Evolutionary conservation across 2,329 filamentous ascomycete genomes (phyloP).

Genomic region (Bimuria novae-zelandiae): DNA sequence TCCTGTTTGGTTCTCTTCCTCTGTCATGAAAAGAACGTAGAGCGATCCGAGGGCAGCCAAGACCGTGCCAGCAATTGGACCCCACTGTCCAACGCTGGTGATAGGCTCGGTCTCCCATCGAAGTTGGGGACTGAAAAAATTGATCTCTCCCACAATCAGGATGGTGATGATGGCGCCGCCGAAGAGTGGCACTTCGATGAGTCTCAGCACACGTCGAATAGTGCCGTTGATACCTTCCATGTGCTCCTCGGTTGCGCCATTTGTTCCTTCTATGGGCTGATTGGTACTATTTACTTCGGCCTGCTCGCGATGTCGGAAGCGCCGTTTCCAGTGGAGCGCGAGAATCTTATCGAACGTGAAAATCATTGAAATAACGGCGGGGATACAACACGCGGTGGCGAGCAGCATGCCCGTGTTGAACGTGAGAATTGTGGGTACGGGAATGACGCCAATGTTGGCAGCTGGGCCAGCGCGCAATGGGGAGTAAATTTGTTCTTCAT

Average conservation of each 20-base stretch:
- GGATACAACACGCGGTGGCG: constrained; percentile 67
- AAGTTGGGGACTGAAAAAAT: constrained; percentile 64
- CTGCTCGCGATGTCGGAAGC: constrained; percentile 38
- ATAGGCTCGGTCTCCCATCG: constrained; percentile 66
- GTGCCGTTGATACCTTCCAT: constrained; percentile 52
- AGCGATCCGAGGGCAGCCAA: constrained; percentile 64
- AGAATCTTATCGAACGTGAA: constrained; percentile 69
- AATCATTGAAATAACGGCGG: constrained; percentile 64
- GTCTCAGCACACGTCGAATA: constrained; percentile 43
- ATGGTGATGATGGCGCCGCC: constrained; percentile 63
- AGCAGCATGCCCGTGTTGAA: constrained; percentile 66
- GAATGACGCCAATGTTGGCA: constrained; percentile 67
- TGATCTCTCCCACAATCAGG: constrained; percentile 65
- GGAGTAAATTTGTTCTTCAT: constrained; percentile 53
- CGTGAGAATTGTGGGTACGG: constrained; percentile 58
- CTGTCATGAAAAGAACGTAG: constrained; percentile 56
- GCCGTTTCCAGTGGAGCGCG: constrained; percentile 63
- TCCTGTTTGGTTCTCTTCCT: constrained; percentile 20
- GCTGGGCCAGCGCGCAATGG: constrained; percentile 60
- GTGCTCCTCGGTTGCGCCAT: constrained; percentile 56
- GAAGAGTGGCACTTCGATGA: constrained; percentile 64
- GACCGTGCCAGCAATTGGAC: constrained; percentile 61
- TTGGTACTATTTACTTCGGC: constrained; percentile 38
- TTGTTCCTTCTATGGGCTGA: constrained; percentile 57
- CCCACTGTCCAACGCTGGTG: constrained; percentile 65